Base-by-base conservation (phyloP, 768 basidiomycete species). In the Leccinum subtestaceum region DNA sequence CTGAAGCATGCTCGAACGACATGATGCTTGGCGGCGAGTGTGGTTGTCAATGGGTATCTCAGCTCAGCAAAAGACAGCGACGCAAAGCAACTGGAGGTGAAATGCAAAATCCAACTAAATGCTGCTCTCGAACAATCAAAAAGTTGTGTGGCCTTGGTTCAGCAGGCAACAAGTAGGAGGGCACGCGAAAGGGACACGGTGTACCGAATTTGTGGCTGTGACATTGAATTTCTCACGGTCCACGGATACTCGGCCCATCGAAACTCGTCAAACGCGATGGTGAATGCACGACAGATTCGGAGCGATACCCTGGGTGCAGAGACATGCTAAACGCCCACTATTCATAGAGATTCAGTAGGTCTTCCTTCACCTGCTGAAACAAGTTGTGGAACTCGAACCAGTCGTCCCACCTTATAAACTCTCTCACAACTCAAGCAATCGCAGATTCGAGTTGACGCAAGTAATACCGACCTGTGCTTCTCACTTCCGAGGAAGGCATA, bases 1-100 rank as follows among this genome's bases (percentile, higher is more conserved):
- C 85, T n/a, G 86, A 78, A 29, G 91, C 91, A 81, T 93, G 77
- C 68, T 91, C 88, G 67, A 92, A 91, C 25, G 89, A 90, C 89
- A 90, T 90, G 58, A 19, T 38, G 45, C 45, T 45, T 50, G 32
- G 13, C 23, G 31, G 21, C 49, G n/a, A 53, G 1, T 9, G 3
- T 9, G 19, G n/a, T 12, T 6, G 32, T 12, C 32, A 32, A 32
- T 32, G 19, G 17, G 23, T 46, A 38, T 43, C 31, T 51, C 46
- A 49, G 48, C 38, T 34, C 13, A 25, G 4, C 36, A 25, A 19
- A 10, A 31, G 21, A 38, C 19, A 45, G 27, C 45, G 36, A 36
- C 13, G 4, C 11, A 19, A 17, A 9, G 25, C 2, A 15, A 34
- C 19, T 27, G 29, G 21, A 27, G 23, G 46, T 25, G 7, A 15